These are phyloP conservation scores for Lithospermum erythrorhizon DNA, from an alignment of 257 asterid genomes.

Conservation along the genomic window DNA sequence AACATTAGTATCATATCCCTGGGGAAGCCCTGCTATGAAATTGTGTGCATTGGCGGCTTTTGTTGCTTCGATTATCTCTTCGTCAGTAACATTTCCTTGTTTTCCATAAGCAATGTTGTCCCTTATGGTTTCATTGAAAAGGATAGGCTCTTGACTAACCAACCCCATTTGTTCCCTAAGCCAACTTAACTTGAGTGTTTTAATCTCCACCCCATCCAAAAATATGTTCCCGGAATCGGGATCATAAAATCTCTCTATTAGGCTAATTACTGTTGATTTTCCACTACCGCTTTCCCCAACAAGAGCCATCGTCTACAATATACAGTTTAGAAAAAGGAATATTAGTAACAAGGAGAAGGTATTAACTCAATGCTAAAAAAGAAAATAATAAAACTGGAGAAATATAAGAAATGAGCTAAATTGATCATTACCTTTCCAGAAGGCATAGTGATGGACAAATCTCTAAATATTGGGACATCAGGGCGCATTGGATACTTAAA, in stretches of 20 bases:
- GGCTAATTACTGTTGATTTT: conserved; percentile 58
- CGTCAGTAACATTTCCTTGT: conserved; percentile 42
- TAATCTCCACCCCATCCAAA: conserved; percentile 39
- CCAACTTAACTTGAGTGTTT: conserved; percentile 46
- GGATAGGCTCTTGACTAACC: conserved; percentile 80
- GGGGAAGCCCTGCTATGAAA: conserved; percentile 63
- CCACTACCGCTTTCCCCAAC: conserved; percentile 89
- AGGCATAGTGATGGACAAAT: conserved; percentile 46
- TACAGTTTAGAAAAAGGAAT: neutral
- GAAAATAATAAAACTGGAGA: neutral
- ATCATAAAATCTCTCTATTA: conserved; percentile 30
- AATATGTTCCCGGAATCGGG: conserved; percentile 43
- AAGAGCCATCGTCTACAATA: conserved; percentile 55
- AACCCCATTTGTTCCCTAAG: conserved; percentile 71
- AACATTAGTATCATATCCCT: conserved; percentile 54
- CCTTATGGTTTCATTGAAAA: conserved; percentile 66
- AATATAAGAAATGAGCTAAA: neutral
- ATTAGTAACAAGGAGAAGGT: neutral
- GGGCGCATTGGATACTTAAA: conserved; percentile 68
- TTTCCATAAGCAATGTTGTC: conserved; percentile 62
- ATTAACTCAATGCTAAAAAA: too few relatives aligned
- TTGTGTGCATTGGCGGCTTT: conserved; percentile 55
- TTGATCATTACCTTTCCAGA: conserved; percentile 51
- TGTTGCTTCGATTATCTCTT: conserved; percentile 54
- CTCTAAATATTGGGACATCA: conserved; percentile 55